Conservation (phyloP, 768 basidiomycete genomes). For the Cystobasidium ongulense region DNA sequence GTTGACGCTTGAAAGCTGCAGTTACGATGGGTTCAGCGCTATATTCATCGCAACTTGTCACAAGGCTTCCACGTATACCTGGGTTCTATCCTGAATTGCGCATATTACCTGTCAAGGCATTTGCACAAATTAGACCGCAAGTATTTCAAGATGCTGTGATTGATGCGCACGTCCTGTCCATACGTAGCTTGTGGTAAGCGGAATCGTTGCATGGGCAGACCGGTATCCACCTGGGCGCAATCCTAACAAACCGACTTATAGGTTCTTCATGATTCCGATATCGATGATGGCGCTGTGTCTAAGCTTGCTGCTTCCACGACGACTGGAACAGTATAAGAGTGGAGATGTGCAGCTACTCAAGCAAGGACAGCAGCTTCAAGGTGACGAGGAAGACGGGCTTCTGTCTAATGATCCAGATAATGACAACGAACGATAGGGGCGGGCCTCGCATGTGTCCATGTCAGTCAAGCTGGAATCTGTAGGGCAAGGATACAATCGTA, state of each 20-base stretch:
- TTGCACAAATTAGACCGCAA: not conserved
- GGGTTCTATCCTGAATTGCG: not conserved
- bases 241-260: not conserved
- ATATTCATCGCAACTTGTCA: not conserved
- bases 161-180: not conserved
- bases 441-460: too few species aligned
- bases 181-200: not conserved
- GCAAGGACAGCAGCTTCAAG: not conserved
- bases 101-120: not conserved
- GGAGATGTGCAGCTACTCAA: not conserved
- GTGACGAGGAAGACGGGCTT: not conserved
- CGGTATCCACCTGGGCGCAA: not conserved
- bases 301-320: not conserved
- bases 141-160: not conserved
- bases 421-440: not conserved
- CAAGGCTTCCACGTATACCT: not conserved
- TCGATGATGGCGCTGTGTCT: not conserved
- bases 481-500: too few species aligned
- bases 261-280: not conserved
- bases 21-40: conserved; percentile 2
- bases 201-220: not conserved
- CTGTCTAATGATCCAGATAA: not conserved
- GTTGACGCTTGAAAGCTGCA: not conserved
- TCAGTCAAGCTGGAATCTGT: too few species aligned
- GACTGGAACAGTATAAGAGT: not conserved